Evolutionary conservation across 768 basidiomycete genomes (phyloP).

Genomic region (Psilocybe subaeruginosa): DNA sequence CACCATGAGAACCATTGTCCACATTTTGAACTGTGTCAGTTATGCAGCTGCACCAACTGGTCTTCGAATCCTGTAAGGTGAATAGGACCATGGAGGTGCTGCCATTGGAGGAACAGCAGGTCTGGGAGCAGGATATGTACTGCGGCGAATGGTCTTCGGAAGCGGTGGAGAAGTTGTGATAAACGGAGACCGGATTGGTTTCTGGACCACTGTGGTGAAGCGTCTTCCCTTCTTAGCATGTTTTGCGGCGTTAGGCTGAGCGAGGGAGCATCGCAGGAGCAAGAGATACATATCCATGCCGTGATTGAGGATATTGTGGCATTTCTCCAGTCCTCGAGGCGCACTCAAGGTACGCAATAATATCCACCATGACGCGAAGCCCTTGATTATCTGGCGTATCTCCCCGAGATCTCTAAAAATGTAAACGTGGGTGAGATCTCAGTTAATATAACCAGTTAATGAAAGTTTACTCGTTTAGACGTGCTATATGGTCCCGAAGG

Average conservation of each 20-base stretch:
- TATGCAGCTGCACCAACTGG: not conserved
- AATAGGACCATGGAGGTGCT: not conserved
- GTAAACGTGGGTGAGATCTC: slow-evolving; percentile 11
- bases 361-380: slow-evolving; percentile 23
- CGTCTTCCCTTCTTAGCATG: not conserved
- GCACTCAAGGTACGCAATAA: slow-evolving; percentile 15
- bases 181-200: not conserved
- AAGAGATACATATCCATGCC: slow-evolving; percentile 22
- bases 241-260: slow-evolving; percentile 6
- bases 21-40: too few species aligned
- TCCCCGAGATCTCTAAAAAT: slow-evolving; percentile 15
- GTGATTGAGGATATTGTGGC: slow-evolving; percentile 22
- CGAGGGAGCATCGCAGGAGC: slow-evolving; percentile 19
- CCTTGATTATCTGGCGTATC: slow-evolving; percentile 19
- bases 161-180: not conserved
- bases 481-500: slow-evolving; percentile 21
- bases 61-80: not conserved
- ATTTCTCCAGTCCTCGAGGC: slow-evolving; percentile 16
- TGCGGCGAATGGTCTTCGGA: not conserved
- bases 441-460: not conserved
- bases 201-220: not conserved
- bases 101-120: not conserved
- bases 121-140: not conserved
- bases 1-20: too few species aligned
- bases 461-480: slow-evolving; percentile 19